Conservation (phyloP, 768 basidiomycete species). For the Leucogyrophana mollusca region DNA sequence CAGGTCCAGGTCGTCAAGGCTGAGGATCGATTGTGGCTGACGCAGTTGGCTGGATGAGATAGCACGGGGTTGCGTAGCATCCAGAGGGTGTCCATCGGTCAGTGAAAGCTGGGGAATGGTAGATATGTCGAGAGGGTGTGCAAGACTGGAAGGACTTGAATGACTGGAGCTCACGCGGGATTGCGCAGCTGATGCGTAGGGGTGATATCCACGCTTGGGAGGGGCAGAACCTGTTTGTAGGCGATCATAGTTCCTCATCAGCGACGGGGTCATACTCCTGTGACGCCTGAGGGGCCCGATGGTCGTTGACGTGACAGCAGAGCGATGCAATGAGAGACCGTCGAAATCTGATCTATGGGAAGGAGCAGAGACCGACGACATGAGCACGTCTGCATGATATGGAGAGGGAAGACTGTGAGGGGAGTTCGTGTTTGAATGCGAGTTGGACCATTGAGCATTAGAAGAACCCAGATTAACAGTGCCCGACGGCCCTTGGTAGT, state of each 20-base stretch:
- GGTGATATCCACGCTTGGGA: constrained; percentile 52
- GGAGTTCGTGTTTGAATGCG: constrained; percentile 8
- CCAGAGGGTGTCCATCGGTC: constrained; percentile 7
- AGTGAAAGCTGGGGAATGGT: constrained; percentile 18
- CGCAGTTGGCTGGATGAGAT: constrained; percentile 12
- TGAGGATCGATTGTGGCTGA: not conserved
- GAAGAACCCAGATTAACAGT: constrained; percentile 2
- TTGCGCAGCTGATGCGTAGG: constrained; percentile 42
- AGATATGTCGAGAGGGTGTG: constrained; percentile 27
- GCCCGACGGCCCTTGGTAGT: constrained; percentile 14
- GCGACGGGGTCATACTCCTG: constrained; percentile 74
- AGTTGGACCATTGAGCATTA: not conserved
- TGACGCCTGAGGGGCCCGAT: constrained; percentile 68
- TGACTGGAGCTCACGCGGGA: constrained; percentile 29
- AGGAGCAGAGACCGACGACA: constrained; percentile 53
- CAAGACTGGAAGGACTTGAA: constrained; percentile 28
- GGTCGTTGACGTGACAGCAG: constrained; percentile 26
- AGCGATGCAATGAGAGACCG: constrained; percentile 34
- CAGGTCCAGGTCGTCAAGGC: constrained; percentile 9
- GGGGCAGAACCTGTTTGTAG: constrained; percentile 40
- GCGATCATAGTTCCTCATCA: constrained; percentile 51
- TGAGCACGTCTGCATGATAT: constrained; percentile 44
- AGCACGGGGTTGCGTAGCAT: constrained; percentile 18
- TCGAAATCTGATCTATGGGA: constrained; percentile 67
- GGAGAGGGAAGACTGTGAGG: constrained; percentile 12